Base-by-base conservation (phyloP, 23 red algal species). In the Gracilaria vermiculophylla region DNA sequence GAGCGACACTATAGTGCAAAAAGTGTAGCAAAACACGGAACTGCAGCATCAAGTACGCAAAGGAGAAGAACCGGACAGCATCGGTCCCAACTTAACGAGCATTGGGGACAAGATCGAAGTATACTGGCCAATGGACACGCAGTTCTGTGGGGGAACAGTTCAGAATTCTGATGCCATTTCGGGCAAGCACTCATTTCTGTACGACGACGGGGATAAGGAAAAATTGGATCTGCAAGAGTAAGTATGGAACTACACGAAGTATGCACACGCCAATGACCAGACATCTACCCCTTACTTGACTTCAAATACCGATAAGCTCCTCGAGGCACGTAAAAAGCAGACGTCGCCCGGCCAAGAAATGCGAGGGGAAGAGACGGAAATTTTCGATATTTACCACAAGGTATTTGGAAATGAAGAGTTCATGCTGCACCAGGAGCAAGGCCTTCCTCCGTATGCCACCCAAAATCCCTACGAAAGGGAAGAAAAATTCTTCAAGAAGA, bases 391-490 rank as follows among this genome's bases (percentile, higher is more conserved):
- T 12, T 82, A 43, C 49, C 31, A 61, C 39, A 43, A 61, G 6
- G 24, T 19, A 2, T 81, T 81, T 13, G 77, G 52, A 9, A 58
- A 8, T 34, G 15, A 81, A 21, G 23, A 43, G 21, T 81, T 81
- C 51, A 57, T 81, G 50, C 77, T 32, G 13, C 31, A 81, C 55
- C 77, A 81, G 5, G 50, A 3, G 5, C 10, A 81, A 29, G 77
- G 77, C 15, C 9, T 81, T 14, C 52, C 50, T 81, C 7, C 21
- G 3, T 62, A 39, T 21, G 52, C 39, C n/a, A 44, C 49, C 2
- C 25, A 64, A 25, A 82, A 82, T 25, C 54, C 78, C 1, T 82
- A 82, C 58, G 1, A n/a, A 34, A 56, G 42, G 12, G 78, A 82
- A 41, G 78, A 82, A 40, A 39, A 40, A 1, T 37, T 25, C 1